A percentile compares a stretch with the other conserved stretches of the same genome.
phyloP scores from a whole-genome alignment of 306 rosid genomes.

The Trifolium dubium region DNA sequence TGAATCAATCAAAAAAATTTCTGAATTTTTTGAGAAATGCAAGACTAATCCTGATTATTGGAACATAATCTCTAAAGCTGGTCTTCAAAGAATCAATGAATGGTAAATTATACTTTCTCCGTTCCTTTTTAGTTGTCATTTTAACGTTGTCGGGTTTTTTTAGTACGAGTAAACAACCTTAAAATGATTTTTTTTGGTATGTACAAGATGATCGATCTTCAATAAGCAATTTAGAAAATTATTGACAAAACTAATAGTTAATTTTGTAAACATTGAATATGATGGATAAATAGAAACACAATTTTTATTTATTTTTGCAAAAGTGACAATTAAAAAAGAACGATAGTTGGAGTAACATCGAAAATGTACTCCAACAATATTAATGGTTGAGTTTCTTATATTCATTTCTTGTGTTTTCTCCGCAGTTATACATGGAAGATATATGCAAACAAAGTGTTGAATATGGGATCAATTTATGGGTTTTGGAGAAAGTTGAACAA shows the following conservation, averaged over 20 bases:
- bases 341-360: not conserved
- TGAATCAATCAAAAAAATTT: conserved; percentile 77
- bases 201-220: too few species aligned
- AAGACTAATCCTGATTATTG: conserved; percentile 63
- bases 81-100: conserved; percentile 78
- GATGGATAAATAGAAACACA: not conserved
- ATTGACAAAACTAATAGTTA: not conserved
- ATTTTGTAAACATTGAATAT: not conserved
- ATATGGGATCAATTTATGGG: conserved; percentile 82
- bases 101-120: conserved; percentile 48
- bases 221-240: too few species aligned
- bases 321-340: not conserved
- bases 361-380: not conserved
- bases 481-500: conserved; percentile 85
- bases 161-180: too few species aligned
- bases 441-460: conserved; percentile 84
- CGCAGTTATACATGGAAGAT: conserved; percentile 97
- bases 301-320: not conserved
- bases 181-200: too few species aligned
- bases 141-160: not conserved
- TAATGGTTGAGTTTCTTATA: conserved; percentile 22
- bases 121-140: not conserved
- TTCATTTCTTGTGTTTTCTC: not conserved
- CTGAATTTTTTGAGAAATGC: conserved; percentile 86
- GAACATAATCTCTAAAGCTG: conserved; percentile 65